Evolutionary conservation across 768 basidiomycete species (phyloP).

Genomic region (Tubosaeta sp.): DNA sequence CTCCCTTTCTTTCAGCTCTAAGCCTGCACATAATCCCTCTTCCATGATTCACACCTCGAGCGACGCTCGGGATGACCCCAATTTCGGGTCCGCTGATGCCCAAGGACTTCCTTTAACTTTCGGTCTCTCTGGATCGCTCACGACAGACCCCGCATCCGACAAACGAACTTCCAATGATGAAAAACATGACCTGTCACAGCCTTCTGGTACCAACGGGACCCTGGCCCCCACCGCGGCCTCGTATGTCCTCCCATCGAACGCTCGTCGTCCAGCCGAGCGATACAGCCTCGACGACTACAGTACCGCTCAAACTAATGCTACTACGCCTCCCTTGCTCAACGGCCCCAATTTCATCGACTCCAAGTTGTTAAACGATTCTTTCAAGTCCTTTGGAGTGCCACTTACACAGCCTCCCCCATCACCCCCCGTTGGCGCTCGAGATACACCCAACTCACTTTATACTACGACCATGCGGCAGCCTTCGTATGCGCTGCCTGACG

Average conservation of each 20-base stretch:
- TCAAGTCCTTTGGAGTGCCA: slow-evolving; percentile 31
- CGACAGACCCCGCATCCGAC: slow-evolving; percentile 16
- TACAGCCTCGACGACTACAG: slow-evolving; percentile 47
- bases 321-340: slow-evolving; percentile 20
- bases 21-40: slow-evolving; percentile 22
- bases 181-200: slow-evolving; percentile 15
- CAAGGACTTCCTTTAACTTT: slow-evolving; percentile 13
- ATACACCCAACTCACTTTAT: slow-evolving; percentile 32
- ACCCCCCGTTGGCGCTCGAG: slow-evolving; percentile 17
- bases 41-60: slow-evolving; percentile 29
- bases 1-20: slow-evolving; percentile 26
- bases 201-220: slow-evolving; percentile 11
- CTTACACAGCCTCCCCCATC: slow-evolving; percentile 21
- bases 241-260: slow-evolving; percentile 41
- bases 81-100: slow-evolving; percentile 7
- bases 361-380: slow-evolving; percentile 26
- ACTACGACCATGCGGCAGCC: slow-evolving; percentile 46
- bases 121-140: slow-evolving; percentile 13
- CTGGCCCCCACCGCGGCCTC: slow-evolving; percentile 36
- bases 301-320: slow-evolving; percentile 16
- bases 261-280: slow-evolving; percentile 48
- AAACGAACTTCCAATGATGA: slow-evolving; percentile 23
- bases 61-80: slow-evolving; percentile 24
- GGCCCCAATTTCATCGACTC: slow-evolving; percentile 26
- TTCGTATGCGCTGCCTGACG: slow-evolving; percentile 37